These are phyloP conservation scores for Alliaria petiolata DNA, from an alignment of 345 rosid genomes.

Conservation along the genomic window DNA sequence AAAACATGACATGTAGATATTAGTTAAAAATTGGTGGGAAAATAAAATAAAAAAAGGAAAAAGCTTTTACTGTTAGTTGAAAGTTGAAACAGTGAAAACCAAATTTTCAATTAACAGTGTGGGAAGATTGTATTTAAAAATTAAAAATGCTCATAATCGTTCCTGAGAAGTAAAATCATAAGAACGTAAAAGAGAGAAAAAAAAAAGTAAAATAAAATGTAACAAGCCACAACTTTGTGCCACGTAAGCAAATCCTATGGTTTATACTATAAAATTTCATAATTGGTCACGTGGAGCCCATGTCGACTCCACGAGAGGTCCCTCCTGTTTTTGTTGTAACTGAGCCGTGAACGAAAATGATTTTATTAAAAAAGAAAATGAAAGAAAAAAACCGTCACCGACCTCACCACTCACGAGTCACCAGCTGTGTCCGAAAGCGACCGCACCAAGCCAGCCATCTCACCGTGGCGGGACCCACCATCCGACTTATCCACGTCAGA, in stretches of 20 bases:
- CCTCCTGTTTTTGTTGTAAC: conserved; percentile 16
- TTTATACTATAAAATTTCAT: background rate
- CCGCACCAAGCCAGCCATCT: conserved; percentile 25
- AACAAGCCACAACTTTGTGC: background rate
- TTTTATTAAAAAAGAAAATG: background rate
- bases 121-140: background rate
- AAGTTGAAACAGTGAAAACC: no score
- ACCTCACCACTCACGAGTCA: background rate
- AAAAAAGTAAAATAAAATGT: background rate
- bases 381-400: conserved; percentile 24
- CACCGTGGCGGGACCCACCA: background rate
- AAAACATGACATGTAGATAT: background rate
- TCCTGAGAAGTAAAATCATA: background rate
- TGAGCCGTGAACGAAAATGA: conserved; percentile 15
- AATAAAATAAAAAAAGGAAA: background rate
- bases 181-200: background rate
- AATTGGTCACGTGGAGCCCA: conserved; percentile 19
- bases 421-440: conserved; percentile 32
- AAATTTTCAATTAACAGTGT: no score
- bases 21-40: background rate
- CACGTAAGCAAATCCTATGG: conserved; percentile 2
- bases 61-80: background rate
- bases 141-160: background rate
- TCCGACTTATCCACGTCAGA: conserved; percentile 20
- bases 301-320: conserved; percentile 14